Percentiles rank a stretch among this genome's conserved stretches.
These are phyloP conservation scores for Antrodiella citrinella DNA, from an alignment of 768 basidiomycete genomes.

Conservation along the genomic window DNA sequence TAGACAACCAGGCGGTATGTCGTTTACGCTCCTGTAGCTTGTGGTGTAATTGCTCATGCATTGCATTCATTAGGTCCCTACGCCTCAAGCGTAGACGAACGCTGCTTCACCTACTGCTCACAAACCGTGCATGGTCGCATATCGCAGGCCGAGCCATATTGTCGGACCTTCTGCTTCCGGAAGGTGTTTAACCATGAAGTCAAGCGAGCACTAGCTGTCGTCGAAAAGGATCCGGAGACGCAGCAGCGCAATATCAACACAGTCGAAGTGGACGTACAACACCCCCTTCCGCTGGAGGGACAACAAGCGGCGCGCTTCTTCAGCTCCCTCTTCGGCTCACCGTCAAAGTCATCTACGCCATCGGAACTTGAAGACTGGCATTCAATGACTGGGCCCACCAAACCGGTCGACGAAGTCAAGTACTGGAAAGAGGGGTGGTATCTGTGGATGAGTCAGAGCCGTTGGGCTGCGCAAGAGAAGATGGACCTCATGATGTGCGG, in stretches of 20 bases:
- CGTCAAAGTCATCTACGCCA: constrained; percentile 2
- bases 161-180: constrained; percentile 29
- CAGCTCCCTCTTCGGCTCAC: constrained; percentile 2
- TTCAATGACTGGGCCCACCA: not conserved
- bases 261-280: constrained; percentile 22
- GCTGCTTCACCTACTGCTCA: constrained; percentile 29
- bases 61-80: constrained; percentile 15
- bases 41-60: not conserved
- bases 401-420: constrained; percentile 27
- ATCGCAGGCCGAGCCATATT: constrained; percentile 24
- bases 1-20: constrained; percentile 16
- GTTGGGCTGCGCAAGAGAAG: constrained; percentile 46
- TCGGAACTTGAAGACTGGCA: constrained; percentile 5
- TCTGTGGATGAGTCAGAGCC: constrained; percentile 54
- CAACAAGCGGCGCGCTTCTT: constrained; percentile 29
- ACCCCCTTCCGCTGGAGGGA: constrained; percentile 61
- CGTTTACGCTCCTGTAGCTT: not conserved
- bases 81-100: constrained; percentile 25
- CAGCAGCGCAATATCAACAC: constrained; percentile 12
- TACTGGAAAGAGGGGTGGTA: constrained; percentile 76
- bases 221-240: constrained; percentile 3
- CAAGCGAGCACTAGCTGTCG: constrained; percentile 15
- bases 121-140: constrained; percentile 24
- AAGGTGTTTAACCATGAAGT: constrained; percentile 29
- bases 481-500: constrained; percentile 51